Base-by-base conservation (phyloP, 2,329 filamentous ascomycete genomes). In the Colletotrichum incanum region DNA sequence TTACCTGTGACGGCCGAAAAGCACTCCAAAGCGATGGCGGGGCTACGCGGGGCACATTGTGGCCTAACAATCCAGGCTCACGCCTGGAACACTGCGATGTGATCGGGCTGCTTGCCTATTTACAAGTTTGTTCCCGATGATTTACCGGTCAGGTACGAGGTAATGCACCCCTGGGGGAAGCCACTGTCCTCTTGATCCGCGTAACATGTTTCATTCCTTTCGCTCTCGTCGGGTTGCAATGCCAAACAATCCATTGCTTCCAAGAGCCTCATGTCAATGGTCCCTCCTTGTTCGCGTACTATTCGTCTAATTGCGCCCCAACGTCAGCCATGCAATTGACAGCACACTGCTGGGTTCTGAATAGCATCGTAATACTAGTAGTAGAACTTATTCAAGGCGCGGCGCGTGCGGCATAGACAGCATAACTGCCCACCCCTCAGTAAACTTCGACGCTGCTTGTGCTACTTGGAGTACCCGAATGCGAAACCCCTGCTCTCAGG, bases 11-110 rank as follows among this genome's bases (percentile, higher is more conserved):
- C 60, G 64, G 14, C 49, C 58, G 45, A 65, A 52, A 50, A 60
- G 64, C 56, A 59, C 23, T 47, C 41, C 49, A 52, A 47, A 52
- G 39, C 50, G 28, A 73, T 67, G 67, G 71, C 58, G 71, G 71
- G 71, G 71, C 67, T 73, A 59, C 71, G 71, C 71, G 71, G 71
- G 71, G 71, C 71, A 73, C 9, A 39, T 58, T 43, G 31, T n/a
- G 41, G 55, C 67, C 71, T 70, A 49, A 71, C 2, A 56, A n/a
- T 37, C 37, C 34, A 65, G 71, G 61, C 49, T 7, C 5, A n/a
- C 23, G 28, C 31, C 45, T 59, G 55, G 67, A 34, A 50, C 60
- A 43, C 31, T 23, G 18, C 37, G 41, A 18, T 8, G 23, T 41
- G 52, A 55, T 7, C 39, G 47, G 11, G 47, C 23, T 50, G 6